Base-by-base conservation (phyloP, 1,139 yeast species). In the Yamadazyma diospyri region DNA sequence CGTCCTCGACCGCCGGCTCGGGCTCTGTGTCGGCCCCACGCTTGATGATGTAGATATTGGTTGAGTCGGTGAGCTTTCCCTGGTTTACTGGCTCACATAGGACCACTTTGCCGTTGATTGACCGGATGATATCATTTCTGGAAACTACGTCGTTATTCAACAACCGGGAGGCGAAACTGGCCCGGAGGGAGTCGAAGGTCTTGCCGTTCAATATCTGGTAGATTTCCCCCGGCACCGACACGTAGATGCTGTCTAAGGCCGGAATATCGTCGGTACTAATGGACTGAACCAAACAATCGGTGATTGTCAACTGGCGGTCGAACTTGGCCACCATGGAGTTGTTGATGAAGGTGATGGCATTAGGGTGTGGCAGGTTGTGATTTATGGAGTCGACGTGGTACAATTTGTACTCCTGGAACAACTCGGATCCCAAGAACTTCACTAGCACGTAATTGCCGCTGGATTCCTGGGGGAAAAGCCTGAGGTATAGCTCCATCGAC, bases 11-110 rank as follows among this genome's bases (percentile, higher is more conserved):
- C 11, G 6, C 7, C 4, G 15, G 8, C n/a, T 25, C n/a, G 6
- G 9, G 7, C 5, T 25, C 28, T 3, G 11, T 5, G 6, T 12
- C 18, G 13, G 12, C n/a, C 1, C 45, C 41, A 4, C 35, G 36
- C 13, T 68, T 72, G 12, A 79, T 71, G 31, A 82, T 56, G 2
- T 78, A 69, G n/a, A 82, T 59, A 17, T 61, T 61, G 0, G 87
- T 78, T 6, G 48, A 47, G 2, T 41, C 42, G 24, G 55, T 54
- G 3, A 71, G 54, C n/a, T 53, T 45, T 1, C 95, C 95, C 50
- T 83, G 94, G 27, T 74, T 75, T 1, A 77, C 68, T 1, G 95
- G 94, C 43, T 83, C 94, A 50, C 88, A 76, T 21, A 80, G 68
- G 6, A 73, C 53, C 4, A 84, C 70, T 6, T 47, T 48, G 3